Conservation (phyloP, 345 rosid species). For the Xanthoceras sorbifolium region DNA sequence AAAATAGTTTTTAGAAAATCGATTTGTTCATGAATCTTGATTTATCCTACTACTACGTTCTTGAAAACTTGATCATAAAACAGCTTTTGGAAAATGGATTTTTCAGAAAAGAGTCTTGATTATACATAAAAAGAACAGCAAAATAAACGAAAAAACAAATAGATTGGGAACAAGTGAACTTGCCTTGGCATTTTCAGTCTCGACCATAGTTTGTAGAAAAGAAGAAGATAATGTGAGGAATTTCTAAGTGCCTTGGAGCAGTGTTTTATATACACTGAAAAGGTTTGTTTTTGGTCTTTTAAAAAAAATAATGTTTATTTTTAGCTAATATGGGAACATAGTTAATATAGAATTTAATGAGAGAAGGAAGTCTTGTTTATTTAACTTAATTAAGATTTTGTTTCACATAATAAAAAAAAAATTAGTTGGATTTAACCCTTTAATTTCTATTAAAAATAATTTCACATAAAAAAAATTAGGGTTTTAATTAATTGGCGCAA, state of each 20-base stretch:
- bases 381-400: neutral
- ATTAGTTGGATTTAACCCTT: neutral
- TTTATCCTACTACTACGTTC: too few relatives aligned
- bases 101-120: too few relatives aligned
- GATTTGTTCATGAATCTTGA: too few relatives aligned
- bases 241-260: too few relatives aligned
- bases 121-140: too few relatives aligned
- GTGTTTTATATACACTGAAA: conserved; percentile 2
- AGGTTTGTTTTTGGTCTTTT: too few relatives aligned
- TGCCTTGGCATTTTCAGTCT: neutral
- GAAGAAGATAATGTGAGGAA: neutral
- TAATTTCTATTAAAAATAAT: too few relatives aligned
- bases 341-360: conserved; percentile 10
- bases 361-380: neutral
- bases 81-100: too few relatives aligned
- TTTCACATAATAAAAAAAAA: neutral
- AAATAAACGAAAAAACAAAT: too few relatives aligned
- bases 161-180: neutral
- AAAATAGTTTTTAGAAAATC: too few relatives aligned
- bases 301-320: neutral
- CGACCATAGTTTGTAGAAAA: neutral
- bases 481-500: too few relatives aligned
- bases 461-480: neutral
- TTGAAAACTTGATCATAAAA: too few relatives aligned
- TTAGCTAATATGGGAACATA: neutral